Percentiles rank a stretch among this genome's conserved stretches.
phyloP scores from a whole-genome alignment of 495 filamentous ascomycete species.

The Neurospora sp. region DNA sequence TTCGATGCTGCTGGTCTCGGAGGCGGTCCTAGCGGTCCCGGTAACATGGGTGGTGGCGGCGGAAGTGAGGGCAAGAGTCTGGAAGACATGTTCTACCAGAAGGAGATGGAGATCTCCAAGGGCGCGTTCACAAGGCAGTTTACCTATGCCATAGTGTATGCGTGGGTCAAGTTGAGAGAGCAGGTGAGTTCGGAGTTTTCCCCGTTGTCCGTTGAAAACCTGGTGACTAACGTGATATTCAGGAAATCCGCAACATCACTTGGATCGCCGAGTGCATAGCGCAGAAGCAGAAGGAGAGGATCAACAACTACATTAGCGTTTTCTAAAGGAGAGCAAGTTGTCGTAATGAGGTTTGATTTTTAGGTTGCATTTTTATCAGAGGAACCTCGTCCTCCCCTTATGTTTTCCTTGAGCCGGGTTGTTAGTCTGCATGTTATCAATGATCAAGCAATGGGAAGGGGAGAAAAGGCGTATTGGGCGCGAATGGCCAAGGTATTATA shows the following conservation, averaged over 20 bases:
- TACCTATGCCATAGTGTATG: conserved; percentile 88
- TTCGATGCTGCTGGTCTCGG: conserved; percentile 87
- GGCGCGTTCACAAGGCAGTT: conserved; percentile 92
- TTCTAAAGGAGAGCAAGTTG: conserved; percentile 39
- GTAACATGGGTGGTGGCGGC: conserved; percentile 73
- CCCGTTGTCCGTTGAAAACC: background rate
- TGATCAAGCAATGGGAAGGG: background rate
- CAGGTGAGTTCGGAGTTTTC: conserved; percentile 53
- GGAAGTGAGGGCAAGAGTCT: conserved; percentile 77
- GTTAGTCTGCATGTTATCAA: background rate
- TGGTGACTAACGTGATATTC: background rate
- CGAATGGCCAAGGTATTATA: background rate
- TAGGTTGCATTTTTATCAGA: conserved; percentile 6
- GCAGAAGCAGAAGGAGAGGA: conserved; percentile 98
- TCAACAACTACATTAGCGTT: conserved; percentile 96
- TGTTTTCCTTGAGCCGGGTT: background rate
- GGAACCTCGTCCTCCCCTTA: background rate
- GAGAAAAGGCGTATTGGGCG: background rate
- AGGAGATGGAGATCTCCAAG: conserved; percentile 98
- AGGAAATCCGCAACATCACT: conserved; percentile 99
- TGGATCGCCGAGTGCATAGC: conserved; percentile 99
- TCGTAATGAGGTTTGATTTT: conserved; percentile 1
- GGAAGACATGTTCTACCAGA: conserved; percentile 97
- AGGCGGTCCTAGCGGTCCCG: conserved; percentile 59
- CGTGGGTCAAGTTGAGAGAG: conserved; percentile 95